phyloP scores from a whole-genome alignment of 1,284 basidiomycete genomes.

The Cryptococcus floricola region DNA sequence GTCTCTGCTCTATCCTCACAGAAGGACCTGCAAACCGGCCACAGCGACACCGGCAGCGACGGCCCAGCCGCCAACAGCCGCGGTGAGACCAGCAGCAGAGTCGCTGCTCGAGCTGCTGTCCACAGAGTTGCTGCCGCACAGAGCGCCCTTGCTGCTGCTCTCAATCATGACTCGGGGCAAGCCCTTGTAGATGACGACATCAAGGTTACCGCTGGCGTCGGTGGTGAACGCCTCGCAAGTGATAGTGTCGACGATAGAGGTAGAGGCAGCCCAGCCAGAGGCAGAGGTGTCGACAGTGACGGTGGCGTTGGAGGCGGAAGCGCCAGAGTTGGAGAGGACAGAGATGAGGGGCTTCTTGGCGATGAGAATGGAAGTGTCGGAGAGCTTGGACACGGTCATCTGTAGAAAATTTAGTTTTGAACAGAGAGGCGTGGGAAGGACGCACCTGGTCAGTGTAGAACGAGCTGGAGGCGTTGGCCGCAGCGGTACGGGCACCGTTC shows the following conservation, averaged over 20 bases:
- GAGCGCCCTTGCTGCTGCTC: slow-evolving; percentile 58
- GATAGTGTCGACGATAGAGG: slow-evolving; percentile 31
- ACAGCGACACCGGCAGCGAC: slow-evolving; percentile 1
- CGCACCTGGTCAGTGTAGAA: slow-evolving; percentile 55
- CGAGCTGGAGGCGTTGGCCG: slow-evolving; percentile 49
- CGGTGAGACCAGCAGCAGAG: not conserved
- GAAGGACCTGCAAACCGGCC: slow-evolving; percentile 3
- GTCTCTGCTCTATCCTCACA: slow-evolving; percentile 1
- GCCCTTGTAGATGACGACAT: slow-evolving; percentile 26
- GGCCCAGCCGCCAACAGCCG: not conserved
- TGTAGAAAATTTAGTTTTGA: slow-evolving; percentile 26
- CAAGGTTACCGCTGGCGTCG: slow-evolving; percentile 29
- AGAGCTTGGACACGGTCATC: slow-evolving; percentile 51
- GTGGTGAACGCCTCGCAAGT: slow-evolving; percentile 31
- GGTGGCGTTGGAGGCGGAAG: slow-evolving; percentile 14
- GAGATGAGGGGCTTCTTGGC: slow-evolving; percentile 63
- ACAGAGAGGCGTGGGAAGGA: not conserved
- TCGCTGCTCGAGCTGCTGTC: not conserved
- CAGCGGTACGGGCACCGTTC: slow-evolving; percentile 61
- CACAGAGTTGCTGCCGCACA: slow-evolving; percentile 51
- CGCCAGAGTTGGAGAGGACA: slow-evolving; percentile 58
- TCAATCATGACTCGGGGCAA: slow-evolving; percentile 34
- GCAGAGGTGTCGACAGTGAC: slow-evolving; percentile 24
- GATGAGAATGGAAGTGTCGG: slow-evolving; percentile 55
- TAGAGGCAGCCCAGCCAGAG: slow-evolving; percentile 23